Percentiles rank a stretch among this genome's conserved stretches.
phyloP scores from a whole-genome alignment of 106 monocot genomes.

The Dactylorhiza incarnata region DNA sequence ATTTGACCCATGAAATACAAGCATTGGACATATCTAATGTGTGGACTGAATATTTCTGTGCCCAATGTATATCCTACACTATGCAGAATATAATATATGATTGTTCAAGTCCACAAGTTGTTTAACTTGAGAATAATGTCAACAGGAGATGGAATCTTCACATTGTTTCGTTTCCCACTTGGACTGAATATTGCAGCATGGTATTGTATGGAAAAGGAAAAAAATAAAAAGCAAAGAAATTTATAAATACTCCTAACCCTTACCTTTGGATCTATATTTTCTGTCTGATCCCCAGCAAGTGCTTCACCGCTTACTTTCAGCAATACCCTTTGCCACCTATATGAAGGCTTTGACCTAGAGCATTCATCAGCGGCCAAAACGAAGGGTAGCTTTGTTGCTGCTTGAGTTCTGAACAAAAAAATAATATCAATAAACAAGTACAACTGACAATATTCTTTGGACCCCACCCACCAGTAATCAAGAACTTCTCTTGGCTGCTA shows the following conservation, averaged over 20 bases:
- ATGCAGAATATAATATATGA: background rate
- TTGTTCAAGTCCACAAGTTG: background rate
- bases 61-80: background rate
- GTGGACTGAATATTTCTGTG: background rate
- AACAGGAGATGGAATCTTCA: background rate
- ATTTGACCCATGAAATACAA: no score
- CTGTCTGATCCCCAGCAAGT: slow-evolving; percentile 74
- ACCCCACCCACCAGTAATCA: background rate
- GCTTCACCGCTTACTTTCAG: slow-evolving; percentile 98
- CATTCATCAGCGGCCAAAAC: slow-evolving; percentile 21
- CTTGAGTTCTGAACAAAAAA: background rate
- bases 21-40: no score
- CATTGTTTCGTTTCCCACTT: background rate
- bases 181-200: background rate
- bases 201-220: background rate
- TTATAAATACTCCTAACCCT: background rate
- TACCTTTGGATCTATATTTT: slow-evolving; percentile 97
- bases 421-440: background rate
- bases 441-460: background rate
- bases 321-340: slow-evolving; percentile 83
- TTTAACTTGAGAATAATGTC: background rate
- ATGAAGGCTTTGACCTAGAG: slow-evolving; percentile 26
- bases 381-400: slow-evolving; percentile 15
- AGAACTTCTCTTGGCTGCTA: background rate
- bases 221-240: background rate